Conservation (phyloP, 352 stramenopile species). For the Blastocystis sp. region DNA sequence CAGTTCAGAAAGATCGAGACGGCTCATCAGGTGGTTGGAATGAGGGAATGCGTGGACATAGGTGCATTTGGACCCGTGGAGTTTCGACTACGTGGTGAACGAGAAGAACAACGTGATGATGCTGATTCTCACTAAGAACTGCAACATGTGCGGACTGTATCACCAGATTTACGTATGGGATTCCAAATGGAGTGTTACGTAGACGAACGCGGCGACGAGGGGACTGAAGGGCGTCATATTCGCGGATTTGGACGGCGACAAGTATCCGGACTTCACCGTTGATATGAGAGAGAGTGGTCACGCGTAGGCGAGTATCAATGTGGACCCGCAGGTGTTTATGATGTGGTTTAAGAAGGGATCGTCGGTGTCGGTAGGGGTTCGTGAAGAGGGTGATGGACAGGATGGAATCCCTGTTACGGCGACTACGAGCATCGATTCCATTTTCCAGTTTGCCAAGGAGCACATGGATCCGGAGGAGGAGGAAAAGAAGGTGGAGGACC, state of each 20-base stretch:
- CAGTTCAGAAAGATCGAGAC: not conserved
- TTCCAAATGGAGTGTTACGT: not conserved
- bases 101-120: slow-evolving; percentile 25
- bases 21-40: not conserved
- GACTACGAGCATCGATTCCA: not conserved
- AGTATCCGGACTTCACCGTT: slow-evolving; percentile 32
- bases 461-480: slow-evolving; percentile 28
- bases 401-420: not conserved
- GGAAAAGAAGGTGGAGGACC: not conserved
- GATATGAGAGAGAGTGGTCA: not conserved
- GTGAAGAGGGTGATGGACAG: not conserved
- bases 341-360: slow-evolving; percentile 42
- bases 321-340: not conserved
- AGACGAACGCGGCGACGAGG: slow-evolving; percentile 5
- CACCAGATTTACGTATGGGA: not conserved
- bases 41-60: not conserved
- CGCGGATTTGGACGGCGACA: not conserved
- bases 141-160: not conserved
- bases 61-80: slow-evolving; percentile 32
- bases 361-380: not conserved
- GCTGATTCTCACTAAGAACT: not conserved
- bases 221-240: slow-evolving; percentile 18
- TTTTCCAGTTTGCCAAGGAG: slow-evolving; percentile 35
- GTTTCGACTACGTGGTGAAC: slow-evolving; percentile 15
- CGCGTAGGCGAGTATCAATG: not conserved